Evolutionary conservation across 805 yeast genomes (phyloP).

Genomic region (Yueomyces sp.): DNA sequence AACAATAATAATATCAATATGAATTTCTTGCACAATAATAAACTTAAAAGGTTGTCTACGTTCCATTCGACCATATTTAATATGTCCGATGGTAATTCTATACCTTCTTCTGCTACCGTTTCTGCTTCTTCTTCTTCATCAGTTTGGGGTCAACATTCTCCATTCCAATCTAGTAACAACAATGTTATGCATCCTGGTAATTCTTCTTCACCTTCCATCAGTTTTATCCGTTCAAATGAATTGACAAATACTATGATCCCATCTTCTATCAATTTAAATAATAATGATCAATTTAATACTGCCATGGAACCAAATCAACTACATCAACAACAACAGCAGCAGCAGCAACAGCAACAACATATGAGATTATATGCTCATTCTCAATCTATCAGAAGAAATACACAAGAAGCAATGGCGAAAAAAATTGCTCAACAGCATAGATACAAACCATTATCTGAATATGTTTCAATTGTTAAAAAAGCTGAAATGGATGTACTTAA

Average conservation of each 20-base stretch:
- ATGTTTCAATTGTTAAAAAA: constrained; percentile 32
- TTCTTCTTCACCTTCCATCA: too few relatives aligned
- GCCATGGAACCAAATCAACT: too few relatives aligned
- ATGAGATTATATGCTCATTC: neutral
- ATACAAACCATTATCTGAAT: constrained; percentile 28
- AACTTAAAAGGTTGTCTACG: neutral
- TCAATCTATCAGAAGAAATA: constrained; percentile 4
- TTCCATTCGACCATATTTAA: neutral
- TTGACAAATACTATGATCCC: too few relatives aligned
- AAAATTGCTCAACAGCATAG: constrained; percentile 18
- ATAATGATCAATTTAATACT: too few relatives aligned
- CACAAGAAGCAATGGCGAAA: constrained; percentile 21
- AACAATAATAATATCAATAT: too few relatives aligned
- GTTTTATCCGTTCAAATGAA: too few relatives aligned
- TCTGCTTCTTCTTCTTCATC: too few relatives aligned
- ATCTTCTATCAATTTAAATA: too few relatives aligned
- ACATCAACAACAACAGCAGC: neutral
- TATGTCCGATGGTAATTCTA: neutral
- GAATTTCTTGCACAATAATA: neutral
- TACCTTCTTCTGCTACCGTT: neutral
- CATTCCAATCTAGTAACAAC: neutral
- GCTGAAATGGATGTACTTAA: constrained; percentile 26
- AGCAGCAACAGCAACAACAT: neutral
- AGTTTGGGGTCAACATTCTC: too few relatives aligned
- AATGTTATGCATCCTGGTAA: neutral